Base-by-base conservation (phyloP, 1,139 yeast species). In the Casaregolazyma lundiana region DNA sequence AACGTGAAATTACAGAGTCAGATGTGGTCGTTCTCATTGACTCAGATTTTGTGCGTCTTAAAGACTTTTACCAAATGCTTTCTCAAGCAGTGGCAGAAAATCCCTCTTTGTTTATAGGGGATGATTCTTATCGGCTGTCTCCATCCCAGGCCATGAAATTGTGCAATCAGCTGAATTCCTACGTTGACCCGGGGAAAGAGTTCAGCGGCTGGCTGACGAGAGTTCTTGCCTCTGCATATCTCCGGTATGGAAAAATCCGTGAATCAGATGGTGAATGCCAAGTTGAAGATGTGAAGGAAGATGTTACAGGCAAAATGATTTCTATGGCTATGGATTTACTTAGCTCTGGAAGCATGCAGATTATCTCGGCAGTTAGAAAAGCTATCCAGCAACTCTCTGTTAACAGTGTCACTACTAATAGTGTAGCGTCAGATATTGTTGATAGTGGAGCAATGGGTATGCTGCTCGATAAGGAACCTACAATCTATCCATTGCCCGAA, bases 131-230 rank as follows among this genome's bases (percentile, higher is more conserved):
- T 20, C 19, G n/a, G 7, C 30, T 37, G 9, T 22, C 40, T 21
- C 30, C 19, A 11, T 2, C 6, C 7, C 37, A 30, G 18, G 37
- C 30, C 6, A 20, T 3, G 22, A 30, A 40, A 9, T 18, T 40
- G 4, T 29, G 21, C 13, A 19, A 19, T 19, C 20, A 32, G 3
- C 6, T 40, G 15, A 37, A 19, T 4, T 19, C 22, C 19, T 30
- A 40, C 30, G 22, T 16, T 20, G 43, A 15, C 7, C 26, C n/a
- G 2, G 26, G 9, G 13, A 19, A 13, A 13, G 18, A 24, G 19
- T 35, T 36, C n/a, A 36, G 20, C 6, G 38, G 40, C 24, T 42
- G 45, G 45, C 29, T 35, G 2, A 34, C 29, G 7, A 42, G 45
- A 13, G 36, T 42, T 9, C 20, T 42, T 4, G 40, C 35, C 4